Conservation (phyloP, 495 filamentous ascomycete species). For the Penicillium antarcticum region DNA sequence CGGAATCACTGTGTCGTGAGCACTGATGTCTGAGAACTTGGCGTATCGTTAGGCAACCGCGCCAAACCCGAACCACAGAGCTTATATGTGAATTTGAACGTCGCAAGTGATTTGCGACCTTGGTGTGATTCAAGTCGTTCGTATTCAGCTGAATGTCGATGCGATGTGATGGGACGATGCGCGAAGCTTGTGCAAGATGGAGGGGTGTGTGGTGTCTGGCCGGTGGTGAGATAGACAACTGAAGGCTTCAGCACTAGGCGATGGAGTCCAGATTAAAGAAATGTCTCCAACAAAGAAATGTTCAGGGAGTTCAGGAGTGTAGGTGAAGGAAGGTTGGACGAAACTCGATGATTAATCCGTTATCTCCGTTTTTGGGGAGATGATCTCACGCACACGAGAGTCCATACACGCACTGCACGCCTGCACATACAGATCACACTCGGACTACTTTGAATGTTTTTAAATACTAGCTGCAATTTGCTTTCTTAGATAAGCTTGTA, state of each 20-base stretch:
- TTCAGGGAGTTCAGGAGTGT: not conserved
- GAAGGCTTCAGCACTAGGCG: too few species aligned
- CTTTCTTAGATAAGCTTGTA: not conserved
- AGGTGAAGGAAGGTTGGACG: not conserved
- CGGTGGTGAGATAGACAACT: too few species aligned
- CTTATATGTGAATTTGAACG: not conserved
- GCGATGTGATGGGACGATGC: too few species aligned
- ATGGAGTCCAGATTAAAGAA: not conserved
- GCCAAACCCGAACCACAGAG: not conserved
- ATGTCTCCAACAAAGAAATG: not conserved
- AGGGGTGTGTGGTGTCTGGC: too few species aligned
- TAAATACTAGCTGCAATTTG: not conserved
- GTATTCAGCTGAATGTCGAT: too few species aligned
- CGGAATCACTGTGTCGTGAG: not conserved
- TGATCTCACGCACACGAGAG: slow-evolving; percentile 1
- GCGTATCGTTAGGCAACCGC: not conserved
- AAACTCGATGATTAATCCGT: slow-evolving; percentile 9
- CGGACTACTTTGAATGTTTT: too few species aligned
- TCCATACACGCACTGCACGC: too few species aligned
- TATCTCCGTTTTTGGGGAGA: slow-evolving; percentile 9
- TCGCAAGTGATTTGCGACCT: not conserved
- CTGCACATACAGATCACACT: too few species aligned
- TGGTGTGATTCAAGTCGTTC: not conserved
- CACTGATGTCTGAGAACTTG: not conserved
- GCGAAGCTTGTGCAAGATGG: too few species aligned